Evolutionary conservation across 2,329 filamentous ascomycete genomes (phyloP), one percentile per base, ranked within the genome.

Genomic region (Juglanconis juglandina): DNA sequence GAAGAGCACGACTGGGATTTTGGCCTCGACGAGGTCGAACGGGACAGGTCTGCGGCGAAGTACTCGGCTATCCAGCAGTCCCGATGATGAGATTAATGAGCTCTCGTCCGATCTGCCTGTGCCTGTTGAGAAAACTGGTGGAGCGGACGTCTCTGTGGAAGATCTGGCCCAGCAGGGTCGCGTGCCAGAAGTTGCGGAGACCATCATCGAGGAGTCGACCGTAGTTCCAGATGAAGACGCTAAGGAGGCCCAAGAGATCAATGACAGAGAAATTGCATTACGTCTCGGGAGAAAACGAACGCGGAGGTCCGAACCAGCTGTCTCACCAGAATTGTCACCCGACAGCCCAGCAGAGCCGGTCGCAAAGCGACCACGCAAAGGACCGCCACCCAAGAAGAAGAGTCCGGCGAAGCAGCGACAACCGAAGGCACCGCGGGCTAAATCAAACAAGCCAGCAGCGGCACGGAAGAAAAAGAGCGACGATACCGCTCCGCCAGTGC

Each of bases 241-340:
- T 2, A 71, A 75, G 9, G 70, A 74, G 52, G 80, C 78, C 1
- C 74, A 81, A 53, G 77, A 81, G 51, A 74, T 83, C 14, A 69
- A 73, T 42, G 76, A 70, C 2, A 63, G 68, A 4, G 77, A 82
- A 64, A 77, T 78, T 4, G 80, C 80, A 3, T 66, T 68, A 57
- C 65, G 60, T 0, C 67, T 82, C 7, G 75, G 77, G 6, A 73
- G 69, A 55, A 83, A 81, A 64, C 77, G 79, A 1, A 72, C 71
- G 2, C 75, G 78, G 47, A 65, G 67, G 13, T 77, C 74, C 60
- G 62, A 69, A 3, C 70, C 69, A 32, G 71, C 69, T n/a, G 70
- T 66, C 2, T 80, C 79, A 0, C 75, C 77, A 2, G 78, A 81
- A 49, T 69, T 76, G 3, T 75, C 76, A 10, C 75, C 74, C 67